Percentiles rank a stretch among this genome's conserved stretches.
These are phyloP conservation scores for Pseudonectria buxi DNA, from an alignment of 2,329 filamentous ascomycete species.

Conservation along the genomic window DNA sequence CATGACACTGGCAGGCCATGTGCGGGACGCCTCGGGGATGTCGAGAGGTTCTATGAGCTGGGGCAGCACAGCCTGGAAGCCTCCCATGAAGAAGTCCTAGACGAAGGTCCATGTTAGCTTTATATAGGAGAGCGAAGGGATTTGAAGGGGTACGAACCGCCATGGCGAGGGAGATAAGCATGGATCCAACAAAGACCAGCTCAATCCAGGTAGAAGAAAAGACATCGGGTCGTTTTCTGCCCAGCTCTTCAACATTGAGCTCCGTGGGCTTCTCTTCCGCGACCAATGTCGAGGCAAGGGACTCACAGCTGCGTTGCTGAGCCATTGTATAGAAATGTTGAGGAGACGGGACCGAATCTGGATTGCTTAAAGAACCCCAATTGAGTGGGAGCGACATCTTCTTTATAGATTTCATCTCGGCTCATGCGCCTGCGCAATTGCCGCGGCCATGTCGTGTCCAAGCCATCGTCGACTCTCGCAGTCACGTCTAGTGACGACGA, in stretches of 20 bases:
- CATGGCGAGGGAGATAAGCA: conserved; percentile 53
- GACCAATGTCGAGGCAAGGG: background rate
- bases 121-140: background rate
- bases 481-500: background rate
- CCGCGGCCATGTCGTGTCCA: background rate
- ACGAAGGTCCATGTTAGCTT: background rate
- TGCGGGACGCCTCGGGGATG: conserved; percentile 54
- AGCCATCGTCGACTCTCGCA: background rate
- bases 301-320: background rate
- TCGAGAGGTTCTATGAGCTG: conserved; percentile 53
- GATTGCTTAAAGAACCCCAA: too few species aligned
- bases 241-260: conserved; percentile 46
- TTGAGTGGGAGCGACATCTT: too few species aligned
- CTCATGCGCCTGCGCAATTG: too few species aligned
- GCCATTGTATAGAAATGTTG: background rate
- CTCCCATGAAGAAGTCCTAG: conserved; percentile 66
- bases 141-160: conserved; percentile 33
- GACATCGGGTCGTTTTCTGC: conserved; percentile 48
- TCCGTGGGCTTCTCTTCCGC: conserved; percentile 11
- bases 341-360: background rate
- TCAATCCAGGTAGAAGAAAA: conserved; percentile 49
- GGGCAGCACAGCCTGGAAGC: conserved; percentile 65
- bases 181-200: conserved; percentile 51
- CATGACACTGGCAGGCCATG: conserved; percentile 57
- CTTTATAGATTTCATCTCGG: too few species aligned